phyloP scores from a whole-genome alignment of 1,284 basidiomycete species.

The Coriolopsis trogii region DNA sequence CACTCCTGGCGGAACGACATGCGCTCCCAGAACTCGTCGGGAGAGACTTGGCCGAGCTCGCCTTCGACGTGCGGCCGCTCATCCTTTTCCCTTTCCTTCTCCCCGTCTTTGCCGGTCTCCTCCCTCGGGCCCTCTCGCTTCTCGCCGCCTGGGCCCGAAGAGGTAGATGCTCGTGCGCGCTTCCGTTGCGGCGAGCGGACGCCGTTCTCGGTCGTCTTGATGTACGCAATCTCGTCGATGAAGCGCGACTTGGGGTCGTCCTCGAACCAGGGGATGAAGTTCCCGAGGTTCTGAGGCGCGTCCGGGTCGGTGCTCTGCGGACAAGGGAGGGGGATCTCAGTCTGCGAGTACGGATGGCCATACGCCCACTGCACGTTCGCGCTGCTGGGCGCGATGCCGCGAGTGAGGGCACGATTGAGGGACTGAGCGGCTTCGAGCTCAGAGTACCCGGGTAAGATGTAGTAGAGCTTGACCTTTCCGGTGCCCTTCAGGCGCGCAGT shows the following conservation, averaged over 20 bases:
- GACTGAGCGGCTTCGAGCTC: slow-evolving; percentile 71
- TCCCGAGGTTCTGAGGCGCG: slow-evolving; percentile 57
- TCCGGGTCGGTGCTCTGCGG: slow-evolving; percentile 35
- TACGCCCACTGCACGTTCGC: slow-evolving; percentile 59
- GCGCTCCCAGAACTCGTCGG: slow-evolving; percentile 91
- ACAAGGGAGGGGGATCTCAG: slow-evolving; percentile 60
- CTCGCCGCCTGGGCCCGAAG: slow-evolving; percentile 8
- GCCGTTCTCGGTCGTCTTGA: slow-evolving; percentile 56
- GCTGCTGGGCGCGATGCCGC: slow-evolving; percentile 15
- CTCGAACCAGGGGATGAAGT: slow-evolving; percentile 84
- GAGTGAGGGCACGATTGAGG: slow-evolving; percentile 40
- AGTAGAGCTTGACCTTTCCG: slow-evolving; percentile 50
- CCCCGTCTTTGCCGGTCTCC: slow-evolving; percentile 34
- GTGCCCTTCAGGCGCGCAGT: slow-evolving; percentile 24
- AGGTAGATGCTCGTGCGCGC: slow-evolving; percentile 35
- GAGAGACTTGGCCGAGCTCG: slow-evolving; percentile 56
- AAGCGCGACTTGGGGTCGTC: slow-evolving; percentile 95
- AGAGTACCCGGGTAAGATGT: slow-evolving; percentile 75
- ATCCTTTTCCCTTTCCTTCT: slow-evolving; percentile 31
- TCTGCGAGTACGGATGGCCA: slow-evolving; percentile 74
- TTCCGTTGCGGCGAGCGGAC: slow-evolving; percentile 65
- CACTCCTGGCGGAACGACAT: slow-evolving; percentile 97
- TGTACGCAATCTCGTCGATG: slow-evolving; percentile 82
- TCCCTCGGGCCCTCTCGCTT: slow-evolving; percentile 24
- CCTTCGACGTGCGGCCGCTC: slow-evolving; percentile 34